Base-by-base conservation (phyloP, 495 filamentous ascomycete genomes). In the Evansstolkia leycettana region DNA sequence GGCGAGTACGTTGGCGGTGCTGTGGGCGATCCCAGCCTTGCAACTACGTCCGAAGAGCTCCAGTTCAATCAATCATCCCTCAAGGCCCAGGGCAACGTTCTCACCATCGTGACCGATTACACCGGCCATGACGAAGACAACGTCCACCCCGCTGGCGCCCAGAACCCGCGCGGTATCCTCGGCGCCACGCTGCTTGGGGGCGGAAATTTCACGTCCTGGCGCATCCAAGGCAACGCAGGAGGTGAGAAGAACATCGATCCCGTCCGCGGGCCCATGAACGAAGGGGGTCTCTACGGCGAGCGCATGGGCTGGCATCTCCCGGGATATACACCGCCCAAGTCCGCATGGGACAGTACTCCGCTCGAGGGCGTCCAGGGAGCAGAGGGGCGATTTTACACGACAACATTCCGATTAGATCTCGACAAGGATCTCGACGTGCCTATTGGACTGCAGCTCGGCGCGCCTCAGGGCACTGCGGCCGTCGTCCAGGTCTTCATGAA, bases 201-300 rank as follows among this genome's bases (percentile, higher is more conserved):
- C 10, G 27, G 59, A 36, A 34, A 61, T 15, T 65, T 55, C 35
- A 55, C 76, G 3, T 67, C 64, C 10, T 87, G 82, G 82, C 82
- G 79, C 51, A 56, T 88, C 11, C 78, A 78, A 9, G 82, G 82
- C 7, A 87, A 85, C 36, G 60, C 83, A 0, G 76, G 75, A 16
- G 83, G 83, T 8, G 78, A 84, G 39, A 43, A 69, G 11, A 82
- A 80, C 49, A 38, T 55, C 7, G 82, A 89, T 38, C 62, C 64
- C 2, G 55, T 62, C 1, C 73, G 80, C 15, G 79, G 80, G 1
- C 80, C 77, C 11, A 45, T 84, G 42, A 88, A 88, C 41, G 83
- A 86, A 56, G 80, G 80, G 17, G 80, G 73, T 0, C 46, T 83
- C 5, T 76, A 60, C 34, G 70, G 66, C 7, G 82, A 85, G 44